Percentiles rank a stretch among this genome's conserved stretches.
Evolutionary conservation across 176 grass and related monocot species (phyloP).

Genomic region (Melocanna baccifera): DNA sequence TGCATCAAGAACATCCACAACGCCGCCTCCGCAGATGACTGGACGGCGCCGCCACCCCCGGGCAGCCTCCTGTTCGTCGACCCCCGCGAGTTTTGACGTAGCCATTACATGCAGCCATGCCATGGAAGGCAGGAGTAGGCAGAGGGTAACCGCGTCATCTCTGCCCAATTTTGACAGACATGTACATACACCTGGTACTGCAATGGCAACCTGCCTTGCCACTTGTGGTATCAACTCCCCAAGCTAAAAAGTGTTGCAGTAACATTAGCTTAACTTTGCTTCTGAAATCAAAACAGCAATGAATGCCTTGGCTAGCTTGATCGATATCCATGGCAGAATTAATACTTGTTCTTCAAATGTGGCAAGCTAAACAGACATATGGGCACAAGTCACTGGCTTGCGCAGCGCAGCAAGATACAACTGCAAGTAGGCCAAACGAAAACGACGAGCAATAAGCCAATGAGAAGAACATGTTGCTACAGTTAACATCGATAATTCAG

Average conservation of each 20-base stretch:
- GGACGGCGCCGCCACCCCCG: constrained; percentile 23
- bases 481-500: background rate
- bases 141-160: constrained; percentile 11
- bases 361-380: background rate
- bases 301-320: background rate
- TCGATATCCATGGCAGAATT: constrained; percentile 4
- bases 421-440: background rate
- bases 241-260: constrained; percentile 18
- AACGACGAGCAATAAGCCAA: constrained; percentile 8
- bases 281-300: background rate
- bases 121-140: constrained; percentile 29
- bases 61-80: constrained; percentile 56
- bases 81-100: constrained; percentile 58
- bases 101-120: background rate
- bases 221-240: constrained; percentile 21
- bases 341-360: background rate
- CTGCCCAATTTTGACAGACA: constrained; percentile 48
- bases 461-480: background rate
- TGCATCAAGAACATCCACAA: constrained; percentile 56
- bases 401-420: background rate
- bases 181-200: constrained; percentile 38
- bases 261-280: constrained; percentile 33
- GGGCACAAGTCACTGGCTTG: background rate
- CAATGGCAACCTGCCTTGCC: constrained; percentile 44
- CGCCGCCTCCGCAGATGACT: constrained; percentile 10